These are phyloP conservation scores for Aspergillus latus DNA, from an alignment of 2,329 filamentous ascomycete species.

Conservation along the genomic window DNA sequence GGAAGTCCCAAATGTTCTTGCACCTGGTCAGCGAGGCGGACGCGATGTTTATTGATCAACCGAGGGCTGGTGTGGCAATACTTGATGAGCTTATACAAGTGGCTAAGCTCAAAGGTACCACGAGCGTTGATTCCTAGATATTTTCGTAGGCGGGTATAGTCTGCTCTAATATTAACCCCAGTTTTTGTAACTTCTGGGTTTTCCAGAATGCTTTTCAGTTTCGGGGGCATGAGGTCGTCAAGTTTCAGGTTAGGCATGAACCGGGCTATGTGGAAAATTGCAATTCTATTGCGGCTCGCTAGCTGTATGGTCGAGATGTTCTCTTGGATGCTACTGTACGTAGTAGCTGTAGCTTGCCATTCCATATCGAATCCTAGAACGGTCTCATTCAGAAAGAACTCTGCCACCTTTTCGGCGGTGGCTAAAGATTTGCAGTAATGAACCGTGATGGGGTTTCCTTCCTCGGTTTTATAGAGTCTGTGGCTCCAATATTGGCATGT, in stretches of 20 bases:
- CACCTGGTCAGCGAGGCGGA: conserved; percentile 69
- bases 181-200: conserved; percentile 68
- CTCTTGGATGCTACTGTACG: conserved; percentile 54
- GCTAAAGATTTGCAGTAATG: conserved; percentile 73
- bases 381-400: conserved; percentile 66
- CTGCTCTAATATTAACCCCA: conserved; percentile 73
- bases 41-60: conserved; percentile 64
- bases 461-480: conserved; percentile 47
- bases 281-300: conserved; percentile 73
- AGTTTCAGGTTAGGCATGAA: conserved; percentile 49
- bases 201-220: conserved; percentile 71
- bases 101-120: conserved; percentile 77
- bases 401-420: conserved; percentile 64
- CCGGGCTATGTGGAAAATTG: conserved; percentile 75
- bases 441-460: conserved; percentile 60
- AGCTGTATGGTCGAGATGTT: conserved; percentile 83
- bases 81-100: conserved; percentile 76
- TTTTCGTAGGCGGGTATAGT: conserved; percentile 67
- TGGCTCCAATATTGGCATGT: conserved; percentile 35
- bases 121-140: conserved; percentile 63
- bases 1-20: conserved; percentile 70
- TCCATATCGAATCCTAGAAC: conserved; percentile 89
- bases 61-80: conserved; percentile 56
- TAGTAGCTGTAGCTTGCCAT: conserved; percentile 63
- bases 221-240: conserved; percentile 65